Evolutionary conservation across 2,329 filamentous ascomycete genomes (phyloP).

Genomic region (Ascomycota sp.): DNA sequence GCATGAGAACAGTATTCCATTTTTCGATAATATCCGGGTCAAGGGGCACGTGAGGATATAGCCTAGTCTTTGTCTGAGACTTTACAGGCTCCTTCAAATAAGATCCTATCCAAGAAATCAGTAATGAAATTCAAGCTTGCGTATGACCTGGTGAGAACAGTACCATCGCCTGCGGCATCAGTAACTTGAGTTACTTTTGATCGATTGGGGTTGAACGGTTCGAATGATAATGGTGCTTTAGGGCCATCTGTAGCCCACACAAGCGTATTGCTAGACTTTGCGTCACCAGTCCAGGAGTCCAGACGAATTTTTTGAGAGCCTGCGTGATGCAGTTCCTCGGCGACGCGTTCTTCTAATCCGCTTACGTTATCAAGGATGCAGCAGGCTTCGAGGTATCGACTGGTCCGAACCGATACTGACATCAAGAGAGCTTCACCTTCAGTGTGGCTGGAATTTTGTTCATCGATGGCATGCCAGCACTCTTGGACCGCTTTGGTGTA

Average conservation of each 20-base stretch:
- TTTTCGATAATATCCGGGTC: conserved; percentile 42
- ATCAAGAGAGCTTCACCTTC: conserved; percentile 30
- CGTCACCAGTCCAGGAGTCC: too few relatives aligned
- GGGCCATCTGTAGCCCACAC: too few relatives aligned
- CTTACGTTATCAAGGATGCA: conserved; percentile 37
- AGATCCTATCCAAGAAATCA: conserved; percentile 4
- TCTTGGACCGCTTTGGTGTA: conserved; percentile 58
- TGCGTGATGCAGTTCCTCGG: conserved; percentile 21
- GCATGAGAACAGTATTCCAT: conserved; percentile 53
- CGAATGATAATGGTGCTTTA: too few relatives aligned
- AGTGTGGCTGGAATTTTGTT: conserved; percentile 26
- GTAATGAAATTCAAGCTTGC: conserved; percentile 1
- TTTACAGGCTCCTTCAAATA: conserved; percentile 4
- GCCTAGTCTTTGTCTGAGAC: conserved; percentile 24
- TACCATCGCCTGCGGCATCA: too few relatives aligned
- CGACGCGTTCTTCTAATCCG: conserved; percentile 31
- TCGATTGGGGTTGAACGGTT: too few relatives aligned
- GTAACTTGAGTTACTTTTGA: background rate
- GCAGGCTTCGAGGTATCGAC: conserved; percentile 40
- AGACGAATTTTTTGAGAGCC: conserved; percentile 1
- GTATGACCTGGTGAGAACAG: too few relatives aligned
- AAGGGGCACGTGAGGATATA: conserved; percentile 38
- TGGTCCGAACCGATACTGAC: conserved; percentile 31
- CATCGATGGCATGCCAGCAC: conserved; percentile 51
- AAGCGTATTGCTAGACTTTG: too few relatives aligned